Conservation (phyloP, 768 basidiomycete genomes). For the Lyophyllum semitale region DNA sequence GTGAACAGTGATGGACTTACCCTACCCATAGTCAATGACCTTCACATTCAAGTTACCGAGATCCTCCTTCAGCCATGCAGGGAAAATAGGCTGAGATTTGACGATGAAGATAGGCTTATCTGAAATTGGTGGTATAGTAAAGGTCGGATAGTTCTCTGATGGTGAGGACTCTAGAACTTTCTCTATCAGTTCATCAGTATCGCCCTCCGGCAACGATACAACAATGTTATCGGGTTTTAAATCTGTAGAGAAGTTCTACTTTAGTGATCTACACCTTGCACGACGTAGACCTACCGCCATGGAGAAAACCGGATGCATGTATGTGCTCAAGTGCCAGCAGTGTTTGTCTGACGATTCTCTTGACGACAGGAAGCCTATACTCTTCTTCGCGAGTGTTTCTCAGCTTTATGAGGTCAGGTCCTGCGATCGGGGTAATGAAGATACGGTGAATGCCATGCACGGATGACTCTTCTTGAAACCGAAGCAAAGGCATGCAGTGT, state of each 20-base stretch:
- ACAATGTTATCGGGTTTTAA: background rate
- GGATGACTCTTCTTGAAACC: background rate
- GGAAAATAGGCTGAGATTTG: background rate
- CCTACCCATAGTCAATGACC: slow-evolving; percentile 3
- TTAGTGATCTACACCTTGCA: background rate
- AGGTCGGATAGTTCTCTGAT: background rate
- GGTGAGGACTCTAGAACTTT: background rate
- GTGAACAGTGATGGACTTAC: background rate
- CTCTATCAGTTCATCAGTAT: background rate
- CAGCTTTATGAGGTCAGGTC: background rate
- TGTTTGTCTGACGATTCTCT: background rate
- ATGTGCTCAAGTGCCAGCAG: background rate
- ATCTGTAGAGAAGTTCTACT: background rate
- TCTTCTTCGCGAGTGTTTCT: background rate
- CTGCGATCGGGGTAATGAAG: background rate
- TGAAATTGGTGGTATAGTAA: background rate
- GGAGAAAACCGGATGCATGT: background rate
- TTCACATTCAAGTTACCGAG: background rate
- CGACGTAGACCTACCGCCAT: background rate
- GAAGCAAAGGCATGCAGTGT: background rate
- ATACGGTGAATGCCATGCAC: background rate
- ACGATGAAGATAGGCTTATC: background rate
- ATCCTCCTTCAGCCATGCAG: background rate
- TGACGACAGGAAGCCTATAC: background rate
- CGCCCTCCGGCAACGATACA: background rate